Conservation (phyloP, 228 moss, liverwort and hornwort species). For the Sphagnum magellanicum region DNA sequence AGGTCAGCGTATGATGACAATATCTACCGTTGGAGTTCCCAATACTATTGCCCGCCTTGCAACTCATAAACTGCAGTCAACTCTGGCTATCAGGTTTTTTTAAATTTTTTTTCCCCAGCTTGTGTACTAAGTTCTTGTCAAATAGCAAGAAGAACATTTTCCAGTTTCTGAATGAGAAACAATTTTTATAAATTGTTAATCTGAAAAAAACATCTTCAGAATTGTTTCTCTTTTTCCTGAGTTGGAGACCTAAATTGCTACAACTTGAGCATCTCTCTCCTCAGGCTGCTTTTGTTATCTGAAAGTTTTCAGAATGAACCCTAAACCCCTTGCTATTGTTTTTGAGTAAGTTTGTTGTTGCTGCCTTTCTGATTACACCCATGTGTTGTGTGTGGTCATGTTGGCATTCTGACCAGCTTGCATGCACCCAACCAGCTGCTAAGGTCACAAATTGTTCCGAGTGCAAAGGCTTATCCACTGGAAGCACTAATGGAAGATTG, state of each 20-base stretch:
- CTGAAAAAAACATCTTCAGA: too few species aligned
- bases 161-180: too few species aligned
- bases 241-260: too few species aligned
- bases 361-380: not conserved
- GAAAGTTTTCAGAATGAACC: too few species aligned
- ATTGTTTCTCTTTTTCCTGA: too few species aligned
- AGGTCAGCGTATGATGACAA: conserved; percentile 99
- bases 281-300: too few species aligned
- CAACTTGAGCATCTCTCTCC: too few species aligned
- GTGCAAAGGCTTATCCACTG: conserved; percentile 84
- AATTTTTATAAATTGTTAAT: too few species aligned
- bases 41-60: conserved; percentile 90
- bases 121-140: too few species aligned
- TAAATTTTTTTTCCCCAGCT: not conserved
- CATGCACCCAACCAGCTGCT: conserved; percentile 89
- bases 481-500: conserved; percentile 81
- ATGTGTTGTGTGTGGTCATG: not conserved
- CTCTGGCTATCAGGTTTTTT: conserved; percentile 80
- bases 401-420: conserved; percentile 39
- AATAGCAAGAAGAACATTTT: too few species aligned
- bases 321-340: not conserved
- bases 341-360: not conserved
- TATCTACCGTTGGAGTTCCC: conserved; percentile 97
- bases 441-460: conserved; percentile 81
- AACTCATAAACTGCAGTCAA: conserved; percentile 83